Evolutionary conservation across 1,284 basidiomycete species (phyloP).

Genomic region (Ceratobasidium sp.): DNA sequence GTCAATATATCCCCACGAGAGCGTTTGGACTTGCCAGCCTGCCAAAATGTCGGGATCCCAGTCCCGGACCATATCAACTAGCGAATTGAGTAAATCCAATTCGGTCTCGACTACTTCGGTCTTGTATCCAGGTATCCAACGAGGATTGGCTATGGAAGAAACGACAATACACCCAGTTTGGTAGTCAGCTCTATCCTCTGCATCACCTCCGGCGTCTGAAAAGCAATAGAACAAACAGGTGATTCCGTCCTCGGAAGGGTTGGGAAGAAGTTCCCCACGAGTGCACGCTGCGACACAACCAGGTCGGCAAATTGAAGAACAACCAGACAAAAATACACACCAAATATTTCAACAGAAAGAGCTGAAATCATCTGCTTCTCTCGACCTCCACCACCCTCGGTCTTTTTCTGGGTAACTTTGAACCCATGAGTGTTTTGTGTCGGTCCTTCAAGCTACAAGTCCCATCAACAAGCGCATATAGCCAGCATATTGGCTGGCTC

Average conservation of each 20-base stretch:
- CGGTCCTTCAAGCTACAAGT: slow-evolving; percentile 71
- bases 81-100: slow-evolving; percentile 80
- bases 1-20: slow-evolving; percentile 90
- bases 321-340: slow-evolving; percentile 53
- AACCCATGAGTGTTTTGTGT: slow-evolving; percentile 69
- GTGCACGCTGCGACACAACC: slow-evolving; percentile 62
- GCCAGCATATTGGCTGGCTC: not conserved
- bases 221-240: slow-evolving; percentile 73
- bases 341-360: slow-evolving; percentile 84
- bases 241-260: slow-evolving; percentile 77
- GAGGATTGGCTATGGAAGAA: slow-evolving; percentile 47
- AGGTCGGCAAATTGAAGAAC: not conserved
- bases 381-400: slow-evolving; percentile 56
- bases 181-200: slow-evolving; percentile 54
- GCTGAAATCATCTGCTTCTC: slow-evolving; percentile 81
- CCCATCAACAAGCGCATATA: slow-evolving; percentile 17
- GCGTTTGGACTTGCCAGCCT: slow-evolving; percentile 90
- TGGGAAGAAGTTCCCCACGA: slow-evolving; percentile 67
- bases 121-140: slow-evolving; percentile 25
- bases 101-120: slow-evolving; percentile 70
- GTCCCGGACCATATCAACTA: slow-evolving; percentile 78
- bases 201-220: slow-evolving; percentile 60
- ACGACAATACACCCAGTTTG: slow-evolving; percentile 70
- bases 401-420: slow-evolving; percentile 61
- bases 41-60: slow-evolving; percentile 91